These are phyloP conservation scores for Endocalyx cinctus DNA, from an alignment of 2,329 filamentous ascomycete species.

Conservation along the genomic window DNA sequence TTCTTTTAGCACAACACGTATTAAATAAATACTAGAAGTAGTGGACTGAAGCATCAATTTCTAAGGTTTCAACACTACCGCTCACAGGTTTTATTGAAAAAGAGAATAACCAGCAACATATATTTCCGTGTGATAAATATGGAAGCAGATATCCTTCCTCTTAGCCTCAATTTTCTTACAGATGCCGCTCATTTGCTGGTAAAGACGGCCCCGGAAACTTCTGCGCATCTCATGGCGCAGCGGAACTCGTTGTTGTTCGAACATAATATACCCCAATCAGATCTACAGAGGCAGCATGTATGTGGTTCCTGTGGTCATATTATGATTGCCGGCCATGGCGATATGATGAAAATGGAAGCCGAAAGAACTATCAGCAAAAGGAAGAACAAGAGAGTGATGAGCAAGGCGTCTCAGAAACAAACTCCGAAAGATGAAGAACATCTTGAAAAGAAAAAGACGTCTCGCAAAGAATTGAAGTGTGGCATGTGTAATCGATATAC, in stretches of 20 bases:
- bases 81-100: too few species aligned
- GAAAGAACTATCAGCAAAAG: slow-evolving; percentile 43
- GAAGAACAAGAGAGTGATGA: slow-evolving; percentile 9
- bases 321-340: slow-evolving; percentile 47
- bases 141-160: slow-evolving; percentile 18
- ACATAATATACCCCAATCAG: slow-evolving; percentile 38
- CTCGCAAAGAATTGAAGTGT: slow-evolving; percentile 39
- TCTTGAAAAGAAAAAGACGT: slow-evolving; percentile 3
- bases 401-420: too few species aligned
- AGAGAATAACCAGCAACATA: too few species aligned
- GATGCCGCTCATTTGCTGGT: slow-evolving; percentile 57
- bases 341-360: slow-evolving; percentile 34
- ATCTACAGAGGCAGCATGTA: slow-evolving; percentile 48
- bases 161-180: slow-evolving; percentile 41
- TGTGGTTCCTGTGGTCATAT: slow-evolving; percentile 60
- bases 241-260: slow-evolving; percentile 46
- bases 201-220: slow-evolving; percentile 48
- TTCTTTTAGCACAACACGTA: too few species aligned
- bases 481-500: slow-evolving; percentile 41
- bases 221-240: slow-evolving; percentile 55
- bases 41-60: too few species aligned
- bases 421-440: slow-evolving; percentile 2
- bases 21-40: too few species aligned
- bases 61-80: too few species aligned
- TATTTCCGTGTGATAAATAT: too few species aligned